phyloP scores from a whole-genome alignment of 495 filamentous ascomycete species.

The Penicillium lagena region DNA sequence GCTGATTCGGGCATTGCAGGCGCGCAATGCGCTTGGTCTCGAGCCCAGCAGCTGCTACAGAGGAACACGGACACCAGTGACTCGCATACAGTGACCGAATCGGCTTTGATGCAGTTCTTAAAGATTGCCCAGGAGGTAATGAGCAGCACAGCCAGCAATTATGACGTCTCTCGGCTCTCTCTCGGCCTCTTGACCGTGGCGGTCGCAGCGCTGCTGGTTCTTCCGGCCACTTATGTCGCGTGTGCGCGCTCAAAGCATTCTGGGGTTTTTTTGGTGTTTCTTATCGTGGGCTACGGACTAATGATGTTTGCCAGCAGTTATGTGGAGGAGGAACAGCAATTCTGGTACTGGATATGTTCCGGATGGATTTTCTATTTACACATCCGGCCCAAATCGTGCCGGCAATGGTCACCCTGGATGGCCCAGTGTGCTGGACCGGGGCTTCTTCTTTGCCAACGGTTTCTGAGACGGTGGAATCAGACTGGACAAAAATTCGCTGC shows the following conservation, averaged over 20 bases:
- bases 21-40: slow-evolving; percentile 62
- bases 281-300: slow-evolving; percentile 54
- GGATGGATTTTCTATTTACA: slow-evolving; percentile 67
- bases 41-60: slow-evolving; percentile 15
- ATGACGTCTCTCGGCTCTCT: slow-evolving; percentile 59
- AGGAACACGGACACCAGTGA: background rate
- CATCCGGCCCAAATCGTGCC: slow-evolving; percentile 35
- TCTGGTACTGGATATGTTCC: slow-evolving; percentile 90
- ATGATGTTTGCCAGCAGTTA: slow-evolving; percentile 99
- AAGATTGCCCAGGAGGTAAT: slow-evolving; percentile 64
- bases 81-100: slow-evolving; percentile 9
- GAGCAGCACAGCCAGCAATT: slow-evolving; percentile 86
- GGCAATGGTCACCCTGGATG: background rate
- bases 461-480: slow-evolving; percentile 83
- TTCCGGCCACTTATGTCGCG: slow-evolving; percentile 15
- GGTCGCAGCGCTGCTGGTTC: slow-evolving; percentile 31
- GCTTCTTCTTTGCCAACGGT: slow-evolving; percentile 43
- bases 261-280: slow-evolving; percentile 25
- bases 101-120: slow-evolving; percentile 49
- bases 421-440: slow-evolving; percentile 11
- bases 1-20: slow-evolving; percentile 45
- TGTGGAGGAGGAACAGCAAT: slow-evolving; percentile 96
- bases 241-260: slow-evolving; percentile 15
- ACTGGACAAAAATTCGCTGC: slow-evolving; percentile 93
- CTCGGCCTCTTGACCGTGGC: slow-evolving; percentile 45